Evolutionary conservation across 2,329 filamentous ascomycete species (phyloP).

Genomic region (Alternaria sp.): DNA sequence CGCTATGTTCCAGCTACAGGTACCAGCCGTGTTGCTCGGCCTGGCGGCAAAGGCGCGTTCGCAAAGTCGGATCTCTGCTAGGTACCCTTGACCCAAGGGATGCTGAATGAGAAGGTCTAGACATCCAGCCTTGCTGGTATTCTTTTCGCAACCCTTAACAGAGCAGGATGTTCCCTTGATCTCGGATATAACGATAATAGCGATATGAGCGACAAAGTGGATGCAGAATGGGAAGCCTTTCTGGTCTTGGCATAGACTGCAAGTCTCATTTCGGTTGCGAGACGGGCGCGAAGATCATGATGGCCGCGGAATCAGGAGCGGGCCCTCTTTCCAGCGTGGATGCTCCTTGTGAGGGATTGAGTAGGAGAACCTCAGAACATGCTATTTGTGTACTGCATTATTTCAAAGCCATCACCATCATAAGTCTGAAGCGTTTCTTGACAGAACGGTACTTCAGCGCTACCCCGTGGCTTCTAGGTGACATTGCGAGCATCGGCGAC

Average conservation of each 20-base stretch:
- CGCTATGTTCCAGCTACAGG: conserved; percentile 6
- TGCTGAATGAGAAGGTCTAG: neutral
- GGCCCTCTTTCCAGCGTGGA: conserved; percentile 1
- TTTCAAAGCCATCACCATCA: neutral
- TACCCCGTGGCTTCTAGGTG: neutral
- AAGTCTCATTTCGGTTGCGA: conserved; percentile 29
- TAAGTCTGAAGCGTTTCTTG: neutral
- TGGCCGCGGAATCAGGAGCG: conserved; percentile 7
- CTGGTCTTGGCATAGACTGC: conserved; percentile 13
- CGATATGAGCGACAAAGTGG: conserved; percentile 8
- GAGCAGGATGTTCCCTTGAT: neutral
- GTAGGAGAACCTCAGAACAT: conserved; percentile 4
- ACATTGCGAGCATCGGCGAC: conserved; percentile 3
- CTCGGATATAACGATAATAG: neutral
- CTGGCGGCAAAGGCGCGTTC: conserved; percentile 22
- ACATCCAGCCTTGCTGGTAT: neutral
- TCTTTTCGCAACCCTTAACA: neutral
- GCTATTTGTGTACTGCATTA: neutral
- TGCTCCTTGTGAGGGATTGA: neutral
- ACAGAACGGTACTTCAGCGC: neutral
- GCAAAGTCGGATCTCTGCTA: neutral
- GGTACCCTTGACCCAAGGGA: conserved; percentile 5
- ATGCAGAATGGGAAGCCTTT: conserved; percentile 7
- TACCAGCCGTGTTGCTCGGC: conserved; percentile 17
- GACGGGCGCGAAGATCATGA: conserved; percentile 30